Evolutionary conservation across 225 moss, liverwort and hornwort genomes (phyloP).

Genomic region (Asterella californica): DNA sequence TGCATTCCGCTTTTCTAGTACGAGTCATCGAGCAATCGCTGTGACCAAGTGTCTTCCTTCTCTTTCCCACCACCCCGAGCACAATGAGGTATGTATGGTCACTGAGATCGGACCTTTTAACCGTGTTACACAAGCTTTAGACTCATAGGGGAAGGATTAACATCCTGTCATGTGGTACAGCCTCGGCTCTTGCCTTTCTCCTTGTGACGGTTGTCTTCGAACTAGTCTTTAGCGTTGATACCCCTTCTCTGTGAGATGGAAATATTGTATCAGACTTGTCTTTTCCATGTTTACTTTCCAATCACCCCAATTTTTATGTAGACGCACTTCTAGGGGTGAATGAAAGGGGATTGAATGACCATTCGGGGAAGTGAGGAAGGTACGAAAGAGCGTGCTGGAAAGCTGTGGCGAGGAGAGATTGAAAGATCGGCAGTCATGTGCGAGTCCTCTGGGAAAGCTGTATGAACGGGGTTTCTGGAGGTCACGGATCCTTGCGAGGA

Average conservation of each 20-base stretch:
- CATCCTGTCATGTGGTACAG: no score
- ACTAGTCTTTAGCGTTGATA: background rate
- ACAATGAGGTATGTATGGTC: constrained; percentile 13
- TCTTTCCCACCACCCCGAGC: background rate
- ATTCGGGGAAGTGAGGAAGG: background rate
- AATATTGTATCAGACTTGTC: background rate
- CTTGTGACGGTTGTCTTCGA: background rate
- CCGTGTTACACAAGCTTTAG: background rate
- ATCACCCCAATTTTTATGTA: background rate
- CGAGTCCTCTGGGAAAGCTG: background rate
- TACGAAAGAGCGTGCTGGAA: background rate
- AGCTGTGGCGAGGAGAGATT: background rate
- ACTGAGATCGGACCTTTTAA: background rate
- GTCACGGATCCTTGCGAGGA: background rate
- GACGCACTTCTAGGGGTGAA: constrained; percentile 6
- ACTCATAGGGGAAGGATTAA: no score
- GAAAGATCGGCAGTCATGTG: background rate
- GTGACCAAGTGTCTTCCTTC: background rate
- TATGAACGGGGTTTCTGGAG: background rate
- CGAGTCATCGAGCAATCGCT: background rate
- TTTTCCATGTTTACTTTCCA: background rate
- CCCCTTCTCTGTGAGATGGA: background rate
- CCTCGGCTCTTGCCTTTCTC: background rate
- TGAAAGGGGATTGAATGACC: background rate
- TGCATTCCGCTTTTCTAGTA: background rate